Evolutionary conservation across 1,139 yeast species (phyloP).

Genomic region (Yamadazyma jaroonii): DNA sequence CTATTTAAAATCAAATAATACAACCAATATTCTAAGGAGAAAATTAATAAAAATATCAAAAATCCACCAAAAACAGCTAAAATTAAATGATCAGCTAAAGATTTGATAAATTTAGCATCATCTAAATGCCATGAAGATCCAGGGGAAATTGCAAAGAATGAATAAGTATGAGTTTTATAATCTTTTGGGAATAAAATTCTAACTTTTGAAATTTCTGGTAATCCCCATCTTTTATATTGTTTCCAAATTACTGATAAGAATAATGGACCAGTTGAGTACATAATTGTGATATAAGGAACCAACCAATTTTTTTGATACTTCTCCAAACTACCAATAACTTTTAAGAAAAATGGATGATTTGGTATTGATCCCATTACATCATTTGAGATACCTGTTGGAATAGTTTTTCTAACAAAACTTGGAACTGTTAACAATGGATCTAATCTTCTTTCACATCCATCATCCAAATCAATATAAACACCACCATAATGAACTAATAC

Average conservation of each 20-base stretch:
- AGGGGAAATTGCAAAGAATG: constrained; percentile 69
- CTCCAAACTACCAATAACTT: constrained; percentile 62
- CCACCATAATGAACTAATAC: constrained; percentile 85
- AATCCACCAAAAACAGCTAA: constrained; percentile 70
- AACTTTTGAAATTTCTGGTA: constrained; percentile 61
- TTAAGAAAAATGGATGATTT: constrained; percentile 77
- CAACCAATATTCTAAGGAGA: constrained; percentile 62
- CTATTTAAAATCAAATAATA: constrained; percentile 33
- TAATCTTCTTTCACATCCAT: constrained; percentile 73
- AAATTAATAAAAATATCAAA: constrained; percentile 50
- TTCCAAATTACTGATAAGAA: constrained; percentile 85
- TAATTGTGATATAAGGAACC: constrained; percentile 85
- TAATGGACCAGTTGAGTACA: constrained; percentile 92
- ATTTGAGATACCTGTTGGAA: constrained; percentile 89
- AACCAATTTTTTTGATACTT: constrained; percentile 70
- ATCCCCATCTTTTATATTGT: constrained; percentile 78
- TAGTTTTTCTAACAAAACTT: constrained; percentile 83
- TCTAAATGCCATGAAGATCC: constrained; percentile 91
- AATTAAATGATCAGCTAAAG: constrained; percentile 67
- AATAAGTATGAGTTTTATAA: constrained; percentile 54
- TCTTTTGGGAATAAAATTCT: constrained; percentile 69
- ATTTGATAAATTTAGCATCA: constrained; percentile 74
- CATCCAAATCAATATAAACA: constrained; percentile 85
- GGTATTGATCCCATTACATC: constrained; percentile 93
- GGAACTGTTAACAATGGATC: constrained; percentile 81